Percentiles rank a stretch among this genome's conserved stretches.
Conservation (phyloP, 805 yeast species). For the Candida pseudoglaebosa region DNA sequence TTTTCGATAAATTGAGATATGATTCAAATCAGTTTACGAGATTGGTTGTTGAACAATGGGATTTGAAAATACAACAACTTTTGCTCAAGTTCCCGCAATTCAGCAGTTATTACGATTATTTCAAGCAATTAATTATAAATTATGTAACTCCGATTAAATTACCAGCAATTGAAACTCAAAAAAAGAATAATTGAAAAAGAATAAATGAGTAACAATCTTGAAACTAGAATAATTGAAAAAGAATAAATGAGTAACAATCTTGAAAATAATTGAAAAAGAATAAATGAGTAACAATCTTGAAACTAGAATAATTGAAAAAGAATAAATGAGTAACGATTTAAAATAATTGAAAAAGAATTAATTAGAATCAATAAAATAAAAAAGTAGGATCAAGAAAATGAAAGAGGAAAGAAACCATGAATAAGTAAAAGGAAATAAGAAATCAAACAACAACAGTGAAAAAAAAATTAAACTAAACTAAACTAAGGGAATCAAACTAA, state of each 20-base stretch:
- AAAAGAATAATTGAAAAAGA: too few species aligned
- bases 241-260: neutral
- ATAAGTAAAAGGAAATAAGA: too few species aligned
- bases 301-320: neutral
- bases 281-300: too few species aligned
- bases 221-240: neutral
- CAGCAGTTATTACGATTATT: constrained; percentile 14
- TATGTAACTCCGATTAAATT: constrained; percentile 21
- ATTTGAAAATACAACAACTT: constrained; percentile 32
- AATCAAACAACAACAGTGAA: too few species aligned
- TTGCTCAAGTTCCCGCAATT: constrained; percentile 15
- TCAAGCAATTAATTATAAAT: constrained; percentile 16
- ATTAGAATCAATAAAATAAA: neutral
- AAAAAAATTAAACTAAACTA: too few species aligned
- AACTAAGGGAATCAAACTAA: too few species aligned
- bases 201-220: too few species aligned
- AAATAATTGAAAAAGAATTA: too few species aligned
- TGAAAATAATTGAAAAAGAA: too few species aligned
- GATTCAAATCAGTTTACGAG: constrained; percentile 30
- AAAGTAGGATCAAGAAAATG: too few species aligned
- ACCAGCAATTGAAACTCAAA: constrained; percentile 10
- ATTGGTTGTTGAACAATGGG: constrained; percentile 43
- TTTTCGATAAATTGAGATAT: constrained; percentile 34
- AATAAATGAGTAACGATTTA: neutral
- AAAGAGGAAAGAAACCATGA: too few species aligned